A percentile compares a stretch with the other conserved stretches of the same genome.
Conservation (phyloP, 108 stramenopile species). For the Cylindrotheca fusiformis region DNA sequence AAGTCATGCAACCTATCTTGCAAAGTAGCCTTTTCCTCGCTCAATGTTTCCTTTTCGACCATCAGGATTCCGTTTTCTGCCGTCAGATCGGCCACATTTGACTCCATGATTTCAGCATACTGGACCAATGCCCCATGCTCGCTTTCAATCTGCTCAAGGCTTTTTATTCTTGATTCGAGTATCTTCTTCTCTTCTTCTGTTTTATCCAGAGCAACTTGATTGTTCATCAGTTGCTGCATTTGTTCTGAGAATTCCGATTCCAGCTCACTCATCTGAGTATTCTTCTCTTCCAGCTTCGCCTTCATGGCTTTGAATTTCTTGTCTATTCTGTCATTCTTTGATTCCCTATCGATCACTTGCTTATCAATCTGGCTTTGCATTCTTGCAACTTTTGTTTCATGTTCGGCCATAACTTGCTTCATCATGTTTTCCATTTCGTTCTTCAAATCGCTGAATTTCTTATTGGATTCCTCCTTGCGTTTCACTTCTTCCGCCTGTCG, state of each 20-base stretch:
- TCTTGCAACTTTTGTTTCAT: background rate
- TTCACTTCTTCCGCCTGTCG: background rate
- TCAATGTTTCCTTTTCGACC: conserved; percentile 24
- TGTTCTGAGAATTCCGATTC: conserved; percentile 35
- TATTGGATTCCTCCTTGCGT: conserved; percentile 6
- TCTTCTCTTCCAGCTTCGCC: conserved; percentile 27
- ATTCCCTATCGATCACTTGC: background rate
- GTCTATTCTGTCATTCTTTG: background rate
- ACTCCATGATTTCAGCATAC: conserved; percentile 29
- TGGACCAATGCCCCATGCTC: conserved; percentile 25
- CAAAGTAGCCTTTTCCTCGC: conserved; percentile 19
- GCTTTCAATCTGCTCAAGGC: conserved; percentile 12
- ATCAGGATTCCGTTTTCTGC: conserved; percentile 24
- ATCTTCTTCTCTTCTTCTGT: conserved; percentile 22
- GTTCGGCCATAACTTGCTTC: background rate
- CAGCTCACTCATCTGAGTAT: conserved; percentile 10
- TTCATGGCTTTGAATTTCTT: conserved; percentile 2
- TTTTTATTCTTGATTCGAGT: conserved; percentile 12
- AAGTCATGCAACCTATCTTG: conserved; percentile 13
- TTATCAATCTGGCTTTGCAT: conserved; percentile 2
- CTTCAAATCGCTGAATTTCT: background rate
- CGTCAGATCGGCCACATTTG: conserved; percentile 30
- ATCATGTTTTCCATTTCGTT: background rate
- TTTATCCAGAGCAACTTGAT: conserved; percentile 23
- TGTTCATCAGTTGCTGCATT: conserved; percentile 37